Evolutionary conservation across 495 filamentous ascomycete genomes (phyloP).

Genomic region (Evernia prunastri): DNA sequence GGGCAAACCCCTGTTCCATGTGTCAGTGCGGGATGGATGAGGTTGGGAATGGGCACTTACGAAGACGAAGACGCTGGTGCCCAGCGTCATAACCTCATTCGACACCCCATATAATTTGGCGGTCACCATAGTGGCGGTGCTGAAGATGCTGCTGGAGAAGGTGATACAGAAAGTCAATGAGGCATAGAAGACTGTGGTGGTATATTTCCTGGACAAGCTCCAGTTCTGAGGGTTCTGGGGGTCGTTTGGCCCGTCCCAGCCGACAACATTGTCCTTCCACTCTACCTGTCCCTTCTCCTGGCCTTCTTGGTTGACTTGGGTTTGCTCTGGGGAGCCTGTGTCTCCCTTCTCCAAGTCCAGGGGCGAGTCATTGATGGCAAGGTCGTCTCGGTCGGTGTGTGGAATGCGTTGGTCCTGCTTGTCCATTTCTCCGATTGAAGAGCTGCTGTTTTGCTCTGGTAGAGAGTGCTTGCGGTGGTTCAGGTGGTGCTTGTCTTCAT

Average conservation of each 20-base stretch:
- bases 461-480: background rate
- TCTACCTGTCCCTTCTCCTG: conserved; percentile 2
- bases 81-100: conserved; percentile 45
- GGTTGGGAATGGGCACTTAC: conserved; percentile 22
- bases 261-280: conserved; percentile 23
- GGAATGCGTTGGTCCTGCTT: background rate
- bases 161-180: conserved; percentile 54
- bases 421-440: background rate
- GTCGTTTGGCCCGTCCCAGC: conserved; percentile 60
- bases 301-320: conserved; percentile 2
- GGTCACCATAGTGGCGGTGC: conserved; percentile 42
- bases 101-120: conserved; percentile 42
- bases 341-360: conserved; percentile 17
- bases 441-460: background rate
- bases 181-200: conserved; percentile 56
- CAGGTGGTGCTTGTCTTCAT: background rate
- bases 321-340: background rate
- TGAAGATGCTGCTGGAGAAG: conserved; percentile 53
- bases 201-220: conserved; percentile 55
- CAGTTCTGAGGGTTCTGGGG: conserved; percentile 69
- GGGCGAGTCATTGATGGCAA: background rate
- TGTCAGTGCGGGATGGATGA: background rate
- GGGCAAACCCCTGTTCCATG: conserved; percentile 32
- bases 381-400: background rate
- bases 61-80: conserved; percentile 49